These are phyloP conservation scores for Thermothielavioides terrestris DNA, from an alignment of 495 filamentous ascomycete genomes.

Conservation along the genomic window DNA sequence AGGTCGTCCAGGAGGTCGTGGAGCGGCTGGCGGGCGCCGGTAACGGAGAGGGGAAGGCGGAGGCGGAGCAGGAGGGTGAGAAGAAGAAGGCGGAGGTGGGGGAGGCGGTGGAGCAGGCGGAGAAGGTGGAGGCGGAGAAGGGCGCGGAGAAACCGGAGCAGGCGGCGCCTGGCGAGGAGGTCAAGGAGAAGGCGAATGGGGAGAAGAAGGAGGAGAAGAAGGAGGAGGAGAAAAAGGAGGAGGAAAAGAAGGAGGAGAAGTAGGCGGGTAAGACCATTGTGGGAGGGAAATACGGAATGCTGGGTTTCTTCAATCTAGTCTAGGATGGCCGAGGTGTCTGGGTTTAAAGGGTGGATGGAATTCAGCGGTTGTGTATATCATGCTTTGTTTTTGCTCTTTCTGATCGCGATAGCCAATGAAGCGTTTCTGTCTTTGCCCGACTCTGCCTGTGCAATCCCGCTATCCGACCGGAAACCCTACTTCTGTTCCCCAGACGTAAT, in stretches of 20 bases:
- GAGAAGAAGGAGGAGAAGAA: neutral
- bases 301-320: too few species aligned
- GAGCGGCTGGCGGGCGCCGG: conserved; percentile 19
- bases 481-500: too few species aligned
- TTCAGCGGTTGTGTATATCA: too few species aligned
- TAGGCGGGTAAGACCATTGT: neutral
- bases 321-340: too few species aligned
- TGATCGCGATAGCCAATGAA: too few species aligned
- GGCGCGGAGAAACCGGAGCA: conserved; percentile 19
- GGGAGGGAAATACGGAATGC: neutral
- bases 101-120: conserved; percentile 5
- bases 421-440: too few species aligned
- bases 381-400: too few species aligned
- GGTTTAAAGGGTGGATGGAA: too few species aligned
- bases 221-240: neutral
- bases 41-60: conserved; percentile 1
- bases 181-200: neutral
- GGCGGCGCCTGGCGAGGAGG: conserved; percentile 5
- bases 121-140: conserved; percentile 17
- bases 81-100: neutral
- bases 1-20: conserved; percentile 47
- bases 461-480: too few species aligned
- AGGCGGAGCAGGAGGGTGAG: conserved; percentile 5
- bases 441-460: too few species aligned
- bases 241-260: neutral